Conservation (phyloP, 495 filamentous ascomycete species). For the Lichenothelia convexa region DNA sequence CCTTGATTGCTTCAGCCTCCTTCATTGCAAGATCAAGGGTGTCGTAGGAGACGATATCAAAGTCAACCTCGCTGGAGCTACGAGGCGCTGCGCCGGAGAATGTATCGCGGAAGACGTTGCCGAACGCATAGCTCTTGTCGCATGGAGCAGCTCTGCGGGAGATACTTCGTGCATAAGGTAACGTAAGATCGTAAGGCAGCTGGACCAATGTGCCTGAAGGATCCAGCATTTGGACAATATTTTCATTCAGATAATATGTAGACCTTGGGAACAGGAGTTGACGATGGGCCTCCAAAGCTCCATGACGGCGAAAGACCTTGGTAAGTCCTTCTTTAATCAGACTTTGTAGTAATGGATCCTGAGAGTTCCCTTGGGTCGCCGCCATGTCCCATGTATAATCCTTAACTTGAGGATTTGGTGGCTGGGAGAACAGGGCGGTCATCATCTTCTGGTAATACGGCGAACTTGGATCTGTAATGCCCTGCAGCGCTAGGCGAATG, state of each 20-base stretch:
- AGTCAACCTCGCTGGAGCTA: slow-evolving; percentile 78
- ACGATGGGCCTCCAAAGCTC: slow-evolving; percentile 64
- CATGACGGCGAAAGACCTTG: slow-evolving; percentile 75
- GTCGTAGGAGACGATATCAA: slow-evolving; percentile 74
- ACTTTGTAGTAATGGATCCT: slow-evolving; percentile 51
- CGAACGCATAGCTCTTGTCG: slow-evolving; percentile 73
- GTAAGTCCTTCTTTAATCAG: slow-evolving; percentile 59
- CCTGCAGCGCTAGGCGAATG: slow-evolving; percentile 61
- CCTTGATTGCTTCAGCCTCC: slow-evolving; percentile 89
- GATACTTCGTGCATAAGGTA: slow-evolving; percentile 75
- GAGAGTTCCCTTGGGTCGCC: slow-evolving; percentile 38
- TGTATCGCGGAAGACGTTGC: slow-evolving; percentile 70
- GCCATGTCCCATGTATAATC: slow-evolving; percentile 74
- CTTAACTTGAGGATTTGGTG: slow-evolving; percentile 53
- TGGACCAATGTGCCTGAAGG: slow-evolving; percentile 70
- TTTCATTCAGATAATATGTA: slow-evolving; percentile 47
- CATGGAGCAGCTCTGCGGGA: slow-evolving; percentile 48
- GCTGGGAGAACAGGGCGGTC: slow-evolving; percentile 56
- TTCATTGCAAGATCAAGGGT: slow-evolving; percentile 69
- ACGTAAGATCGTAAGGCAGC: slow-evolving; percentile 75
- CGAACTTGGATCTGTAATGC: slow-evolving; percentile 61
- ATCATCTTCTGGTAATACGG: slow-evolving; percentile 84
- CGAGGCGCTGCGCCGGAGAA: slow-evolving; percentile 60
- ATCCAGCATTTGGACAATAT: slow-evolving; percentile 62
- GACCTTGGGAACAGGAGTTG: slow-evolving; percentile 67